A percentile compares a stretch with the other conserved stretches of the same genome.
phyloP scores from a whole-genome alignment of 768 basidiomycete species.

The Asterophora lycoperdoides region DNA sequence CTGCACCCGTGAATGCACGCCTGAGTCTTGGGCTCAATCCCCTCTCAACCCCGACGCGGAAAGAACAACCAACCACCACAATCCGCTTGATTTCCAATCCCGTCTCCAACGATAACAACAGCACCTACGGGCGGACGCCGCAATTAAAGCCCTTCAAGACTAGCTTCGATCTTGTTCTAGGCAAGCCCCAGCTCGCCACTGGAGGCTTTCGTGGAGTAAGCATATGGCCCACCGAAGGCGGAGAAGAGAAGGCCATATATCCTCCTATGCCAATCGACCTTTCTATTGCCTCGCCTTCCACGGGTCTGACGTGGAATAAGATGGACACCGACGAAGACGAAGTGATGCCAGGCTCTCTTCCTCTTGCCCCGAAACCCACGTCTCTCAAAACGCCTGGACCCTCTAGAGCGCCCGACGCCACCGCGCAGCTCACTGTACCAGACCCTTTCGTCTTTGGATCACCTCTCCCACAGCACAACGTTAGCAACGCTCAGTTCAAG shows the following conservation, averaged over 20 bases:
- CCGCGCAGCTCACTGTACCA: conserved; percentile 18
- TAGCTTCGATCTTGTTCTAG: conserved; percentile 62
- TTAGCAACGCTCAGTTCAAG: conserved; percentile 64
- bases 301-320: conserved; percentile 2
- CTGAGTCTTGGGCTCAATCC: conserved; percentile 51
- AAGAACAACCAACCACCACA: conserved; percentile 44
- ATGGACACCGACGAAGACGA: conserved; percentile 22
- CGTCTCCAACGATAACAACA: conserved; percentile 13
- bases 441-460: conserved; percentile 77
- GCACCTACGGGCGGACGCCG: conserved; percentile 43
- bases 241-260: conserved; percentile 28
- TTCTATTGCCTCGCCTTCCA: conserved; percentile 17
- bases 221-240: conserved; percentile 30
- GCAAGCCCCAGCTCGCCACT: conserved; percentile 38
- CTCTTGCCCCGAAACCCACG: conserved; percentile 3
- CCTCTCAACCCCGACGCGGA: conserved; percentile 36
- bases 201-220: conserved; percentile 18
- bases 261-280: conserved; percentile 34
- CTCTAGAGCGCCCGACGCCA: conserved; percentile 11
- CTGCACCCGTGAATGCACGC: conserved; percentile 56
- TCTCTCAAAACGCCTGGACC: conserved; percentile 1
- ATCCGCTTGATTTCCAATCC: conserved; percentile 45
- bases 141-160: conserved; percentile 63
- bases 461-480: conserved; percentile 56
- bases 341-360: conserved; percentile 33